Evolutionary conservation across 306 rosid genomes (phyloP).

Genomic region (Sphenostylis stenocarpa): DNA sequence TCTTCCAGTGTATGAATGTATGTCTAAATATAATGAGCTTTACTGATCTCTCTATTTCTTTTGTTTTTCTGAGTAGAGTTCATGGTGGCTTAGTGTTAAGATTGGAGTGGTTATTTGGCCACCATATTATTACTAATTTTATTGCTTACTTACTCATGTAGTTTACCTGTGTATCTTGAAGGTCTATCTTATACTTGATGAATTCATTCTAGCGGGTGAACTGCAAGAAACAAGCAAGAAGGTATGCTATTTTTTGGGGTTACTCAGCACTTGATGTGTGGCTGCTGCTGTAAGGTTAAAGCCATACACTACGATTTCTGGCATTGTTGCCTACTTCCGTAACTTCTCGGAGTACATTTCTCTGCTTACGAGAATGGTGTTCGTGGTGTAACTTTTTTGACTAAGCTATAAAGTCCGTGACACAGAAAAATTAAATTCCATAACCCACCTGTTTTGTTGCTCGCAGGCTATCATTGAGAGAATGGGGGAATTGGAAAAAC

Average conservation of each 20-base stretch:
- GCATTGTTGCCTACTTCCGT: background rate
- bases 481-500: conserved; percentile 60
- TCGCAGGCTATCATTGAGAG: conserved; percentile 60
- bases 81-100: background rate
- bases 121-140: background rate
- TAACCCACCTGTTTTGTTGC: conserved; percentile 2
- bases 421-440: background rate
- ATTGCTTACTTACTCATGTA: conserved; percentile 18
- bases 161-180: conserved; percentile 25
- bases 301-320: background rate
- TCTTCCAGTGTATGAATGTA: background rate
- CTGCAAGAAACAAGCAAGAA: conserved; percentile 61
- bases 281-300: background rate
- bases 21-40: background rate
- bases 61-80: background rate
- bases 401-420: background rate
- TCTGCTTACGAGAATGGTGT: conserved; percentile 4
- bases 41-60: background rate
- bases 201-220: conserved; percentile 62
- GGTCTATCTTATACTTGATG: conserved; percentile 62
- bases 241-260: conserved; percentile 39
- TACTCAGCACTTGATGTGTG: background rate
- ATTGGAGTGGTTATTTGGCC: background rate
- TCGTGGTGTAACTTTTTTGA: background rate
- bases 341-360: background rate